Evolutionary conservation across 345 rosid genomes (phyloP).

Genomic region (Toxicodendron radicans): DNA sequence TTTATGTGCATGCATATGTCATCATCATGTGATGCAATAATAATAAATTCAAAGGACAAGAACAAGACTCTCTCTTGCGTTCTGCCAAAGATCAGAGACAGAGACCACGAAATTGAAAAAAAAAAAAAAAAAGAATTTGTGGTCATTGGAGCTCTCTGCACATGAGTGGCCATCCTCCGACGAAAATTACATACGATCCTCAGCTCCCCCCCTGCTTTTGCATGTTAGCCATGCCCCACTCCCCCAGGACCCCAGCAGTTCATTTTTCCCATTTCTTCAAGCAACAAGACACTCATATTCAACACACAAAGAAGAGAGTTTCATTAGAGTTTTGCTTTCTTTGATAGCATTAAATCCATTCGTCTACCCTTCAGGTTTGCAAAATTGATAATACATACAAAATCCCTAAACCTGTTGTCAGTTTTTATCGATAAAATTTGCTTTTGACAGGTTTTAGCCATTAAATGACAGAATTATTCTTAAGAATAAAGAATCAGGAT

Average conservation of each 20-base stretch:
- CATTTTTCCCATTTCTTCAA: not conserved
- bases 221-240: constrained; percentile 1
- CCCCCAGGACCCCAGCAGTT: not conserved
- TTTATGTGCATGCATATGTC: not conserved
- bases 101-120: constrained; percentile 18
- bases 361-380: too few species aligned
- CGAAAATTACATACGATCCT: not conserved
- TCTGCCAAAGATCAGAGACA: not conserved
- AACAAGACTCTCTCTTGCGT: too few species aligned
- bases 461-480: too few species aligned
- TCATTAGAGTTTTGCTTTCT: constrained; percentile 20
- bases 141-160: constrained; percentile 12
- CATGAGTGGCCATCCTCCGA: constrained; percentile 22
- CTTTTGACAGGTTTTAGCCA: too few species aligned
- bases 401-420: too few species aligned
- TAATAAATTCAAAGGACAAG: constrained; percentile 10
- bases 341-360: too few species aligned
- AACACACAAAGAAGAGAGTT: not conserved
- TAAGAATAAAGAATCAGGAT: too few species aligned
- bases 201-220: too few species aligned
- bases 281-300: not conserved
- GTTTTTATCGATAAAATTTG: too few species aligned
- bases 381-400: too few species aligned
- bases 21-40: constrained; percentile 4
- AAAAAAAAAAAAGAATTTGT: too few species aligned